Evolutionary conservation across 495 filamentous ascomycete genomes (phyloP).

Genomic region (Amniculicola lignicola): DNA sequence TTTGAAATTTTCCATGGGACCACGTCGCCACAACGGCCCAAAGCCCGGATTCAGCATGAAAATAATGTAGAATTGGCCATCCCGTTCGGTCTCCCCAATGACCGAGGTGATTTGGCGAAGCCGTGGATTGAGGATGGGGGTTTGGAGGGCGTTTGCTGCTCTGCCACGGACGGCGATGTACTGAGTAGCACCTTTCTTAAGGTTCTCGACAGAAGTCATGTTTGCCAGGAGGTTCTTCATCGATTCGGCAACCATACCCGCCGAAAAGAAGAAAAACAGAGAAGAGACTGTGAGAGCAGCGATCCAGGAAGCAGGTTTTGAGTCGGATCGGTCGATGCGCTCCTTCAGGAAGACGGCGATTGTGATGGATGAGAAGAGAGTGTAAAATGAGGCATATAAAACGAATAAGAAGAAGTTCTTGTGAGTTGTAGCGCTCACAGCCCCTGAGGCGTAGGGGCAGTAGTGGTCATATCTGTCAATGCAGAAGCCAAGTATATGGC

Average conservation of each 20-base stretch:
- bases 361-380: constrained; percentile 58
- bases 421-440: constrained; percentile 78
- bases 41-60: too few relatives aligned
- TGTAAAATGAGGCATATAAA: constrained; percentile 66
- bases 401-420: constrained; percentile 90
- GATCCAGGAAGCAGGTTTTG: constrained; percentile 47
- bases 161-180: constrained; percentile 16
- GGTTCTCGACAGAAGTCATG: constrained; percentile 76
- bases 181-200: constrained; percentile 59
- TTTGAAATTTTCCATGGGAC: too few relatives aligned
- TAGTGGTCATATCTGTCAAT: constrained; percentile 89
- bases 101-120: background rate
- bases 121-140: background rate
- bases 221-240: constrained; percentile 67
- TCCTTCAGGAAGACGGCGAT: constrained; percentile 56
- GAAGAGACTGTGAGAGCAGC: constrained; percentile 54
- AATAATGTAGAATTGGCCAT: too few relatives aligned
- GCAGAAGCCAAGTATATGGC: constrained; percentile 71
- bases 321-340: constrained; percentile 7
- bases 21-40: too few relatives aligned
- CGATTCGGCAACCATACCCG: constrained; percentile 70
- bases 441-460: constrained; percentile 90
- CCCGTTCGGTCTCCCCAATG: too few relatives aligned
- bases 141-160: background rate
- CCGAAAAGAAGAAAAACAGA: constrained; percentile 75